These are phyloP conservation scores for Russula lepida DNA, from an alignment of 768 basidiomycete genomes.

Conservation along the genomic window DNA sequence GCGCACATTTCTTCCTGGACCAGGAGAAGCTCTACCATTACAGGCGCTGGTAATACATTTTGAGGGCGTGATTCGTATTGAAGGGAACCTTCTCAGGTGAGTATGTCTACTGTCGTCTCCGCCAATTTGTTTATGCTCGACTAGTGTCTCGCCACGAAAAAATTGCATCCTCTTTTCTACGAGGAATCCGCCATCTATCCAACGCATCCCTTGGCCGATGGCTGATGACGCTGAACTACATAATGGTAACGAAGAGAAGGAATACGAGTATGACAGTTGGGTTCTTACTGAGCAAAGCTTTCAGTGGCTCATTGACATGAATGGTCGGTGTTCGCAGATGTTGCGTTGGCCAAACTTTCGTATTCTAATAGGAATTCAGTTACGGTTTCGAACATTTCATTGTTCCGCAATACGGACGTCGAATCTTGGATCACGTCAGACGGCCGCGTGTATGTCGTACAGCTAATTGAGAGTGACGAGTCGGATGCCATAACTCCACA, in stretches of 20 bases:
- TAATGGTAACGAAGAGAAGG: constrained; percentile 27
- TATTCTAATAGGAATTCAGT: constrained; percentile 34
- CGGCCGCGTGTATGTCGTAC: constrained; percentile 73
- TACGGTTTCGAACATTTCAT: constrained; percentile 52
- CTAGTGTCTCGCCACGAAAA: constrained; percentile 67
- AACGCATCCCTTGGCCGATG: constrained; percentile 78
- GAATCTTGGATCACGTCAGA: constrained; percentile 86
- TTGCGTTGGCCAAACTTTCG: background rate
- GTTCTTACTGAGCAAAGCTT: constrained; percentile 54
- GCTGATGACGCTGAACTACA: constrained; percentile 36
- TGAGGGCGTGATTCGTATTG: constrained; percentile 74
- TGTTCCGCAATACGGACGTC: constrained; percentile 48
- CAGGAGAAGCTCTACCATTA: constrained; percentile 69
- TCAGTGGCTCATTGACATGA: constrained; percentile 64
- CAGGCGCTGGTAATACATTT: constrained; percentile 63
- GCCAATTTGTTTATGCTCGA: constrained; percentile 2
- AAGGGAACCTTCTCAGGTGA: constrained; percentile 67
- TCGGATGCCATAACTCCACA: constrained; percentile 17
- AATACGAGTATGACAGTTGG: constrained; percentile 60
- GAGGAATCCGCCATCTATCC: constrained; percentile 61
- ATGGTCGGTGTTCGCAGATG: constrained; percentile 41
- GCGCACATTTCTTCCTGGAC: constrained; percentile 64
- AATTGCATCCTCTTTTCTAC: constrained; percentile 69
- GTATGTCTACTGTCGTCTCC: constrained; percentile 8
- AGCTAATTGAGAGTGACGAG: constrained; percentile 40